These are phyloP conservation scores for Pisolithus tinctorius DNA, from an alignment of 768 basidiomycete species.

Conservation along the genomic window DNA sequence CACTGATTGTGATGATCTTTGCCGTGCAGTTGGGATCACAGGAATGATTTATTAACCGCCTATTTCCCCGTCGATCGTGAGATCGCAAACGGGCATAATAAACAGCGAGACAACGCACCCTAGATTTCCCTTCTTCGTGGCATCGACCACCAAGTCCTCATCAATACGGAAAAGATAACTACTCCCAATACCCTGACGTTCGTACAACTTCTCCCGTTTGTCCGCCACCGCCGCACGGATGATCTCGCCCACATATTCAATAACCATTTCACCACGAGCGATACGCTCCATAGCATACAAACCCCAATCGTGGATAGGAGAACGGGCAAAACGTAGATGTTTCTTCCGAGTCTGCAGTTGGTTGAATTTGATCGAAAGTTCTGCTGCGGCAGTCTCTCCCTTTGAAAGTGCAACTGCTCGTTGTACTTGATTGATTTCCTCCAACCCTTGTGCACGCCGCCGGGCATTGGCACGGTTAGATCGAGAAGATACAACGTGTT, in stretches of 20 bases:
- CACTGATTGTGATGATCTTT: conserved; percentile 85
- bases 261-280: conserved; percentile 93
- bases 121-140: conserved; percentile 97
- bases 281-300: conserved; percentile 97
- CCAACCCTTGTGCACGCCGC: conserved; percentile 84
- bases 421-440: conserved; percentile 91
- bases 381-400: conserved; percentile 62
- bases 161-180: conserved; percentile 98
- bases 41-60: conserved; percentile 97
- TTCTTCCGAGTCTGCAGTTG: conserved; percentile 98
- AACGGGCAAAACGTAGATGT: conserved; percentile 89
- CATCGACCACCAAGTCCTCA: conserved; percentile 96
- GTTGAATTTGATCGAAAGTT: conserved; percentile 92
- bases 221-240: conserved; percentile 94
- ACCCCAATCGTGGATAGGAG: conserved; percentile 98
- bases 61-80: conserved; percentile 23
- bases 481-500: conserved; percentile 67
- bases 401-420: conserved; percentile 69
- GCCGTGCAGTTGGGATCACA: conserved; percentile 93
- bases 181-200: conserved; percentile 95
- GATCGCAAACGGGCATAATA: conserved; percentile 3
- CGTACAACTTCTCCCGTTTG: conserved; percentile 94
- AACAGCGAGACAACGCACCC: conserved; percentile 51
- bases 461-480: conserved; percentile 92
- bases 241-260: conserved; percentile 98